Evolutionary conservation across 345 rosid genomes (phyloP).

Genomic region (Citrus medica): DNA sequence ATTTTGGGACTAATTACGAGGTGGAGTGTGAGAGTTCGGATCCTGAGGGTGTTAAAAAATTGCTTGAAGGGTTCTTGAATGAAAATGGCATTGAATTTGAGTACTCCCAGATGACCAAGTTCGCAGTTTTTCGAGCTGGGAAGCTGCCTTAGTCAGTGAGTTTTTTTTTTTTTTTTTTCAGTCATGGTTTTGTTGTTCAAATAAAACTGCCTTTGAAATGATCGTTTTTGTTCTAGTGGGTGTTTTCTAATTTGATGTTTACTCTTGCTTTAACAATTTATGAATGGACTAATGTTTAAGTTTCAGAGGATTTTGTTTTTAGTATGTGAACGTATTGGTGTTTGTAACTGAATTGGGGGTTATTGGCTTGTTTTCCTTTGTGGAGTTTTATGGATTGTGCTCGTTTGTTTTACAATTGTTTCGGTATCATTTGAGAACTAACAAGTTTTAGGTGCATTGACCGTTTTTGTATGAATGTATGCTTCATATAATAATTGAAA

Average conservation of each 20-base stretch:
- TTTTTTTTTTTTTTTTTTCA: neutral
- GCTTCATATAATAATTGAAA: neutral
- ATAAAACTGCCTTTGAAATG: neutral
- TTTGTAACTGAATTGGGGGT: neutral
- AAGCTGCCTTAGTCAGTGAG: conserved; percentile 51
- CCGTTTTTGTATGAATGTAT: neutral
- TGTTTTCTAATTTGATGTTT: neutral
- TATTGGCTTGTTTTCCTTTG: neutral
- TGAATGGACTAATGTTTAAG: neutral
- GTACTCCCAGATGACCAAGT: conserved; percentile 70
- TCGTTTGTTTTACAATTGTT: neutral
- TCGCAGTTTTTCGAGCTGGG: conserved; percentile 70
- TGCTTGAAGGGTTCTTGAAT: conserved; percentile 60
- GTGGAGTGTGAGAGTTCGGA: conserved; percentile 77
- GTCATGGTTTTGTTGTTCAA: neutral
- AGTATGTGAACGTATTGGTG: neutral
- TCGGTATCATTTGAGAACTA: neutral
- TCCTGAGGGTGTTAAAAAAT: conserved; percentile 61
- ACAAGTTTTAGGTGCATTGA: neutral
- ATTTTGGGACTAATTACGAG: conserved; percentile 70
- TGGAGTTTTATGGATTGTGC: neutral
- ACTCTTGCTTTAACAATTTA: neutral
- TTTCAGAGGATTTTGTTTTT: neutral
- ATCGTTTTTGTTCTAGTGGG: neutral
- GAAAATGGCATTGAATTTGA: conserved; percentile 50